Evolutionary conservation across 2,329 filamentous ascomycete species (phyloP).

Genomic region (Phaeophleospora eucalypticola): DNA sequence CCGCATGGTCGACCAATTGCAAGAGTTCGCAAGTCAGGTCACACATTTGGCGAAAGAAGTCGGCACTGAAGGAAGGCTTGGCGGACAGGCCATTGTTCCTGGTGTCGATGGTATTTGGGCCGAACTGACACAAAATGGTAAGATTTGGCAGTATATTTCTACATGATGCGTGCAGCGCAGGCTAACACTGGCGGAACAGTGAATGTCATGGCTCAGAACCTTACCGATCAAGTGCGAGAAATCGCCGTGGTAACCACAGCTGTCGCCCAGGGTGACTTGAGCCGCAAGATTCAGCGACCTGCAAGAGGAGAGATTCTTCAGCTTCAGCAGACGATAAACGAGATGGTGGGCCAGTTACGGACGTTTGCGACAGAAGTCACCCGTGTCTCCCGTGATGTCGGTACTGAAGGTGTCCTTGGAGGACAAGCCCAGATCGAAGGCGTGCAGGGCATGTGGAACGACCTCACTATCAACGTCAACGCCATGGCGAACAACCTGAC

Average conservation of each 20-base stretch:
- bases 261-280: constrained; percentile 88
- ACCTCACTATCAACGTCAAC: constrained; percentile 56
- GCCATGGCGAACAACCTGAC: constrained; percentile 53
- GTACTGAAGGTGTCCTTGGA: constrained; percentile 60
- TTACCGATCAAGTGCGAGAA: constrained; percentile 95
- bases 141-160: too few species aligned
- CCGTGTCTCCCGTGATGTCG: constrained; percentile 61
- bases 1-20: constrained; percentile 97
- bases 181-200: constrained; percentile 49
- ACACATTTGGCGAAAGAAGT: constrained; percentile 92
- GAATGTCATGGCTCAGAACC: constrained; percentile 97
- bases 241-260: constrained; percentile 96
- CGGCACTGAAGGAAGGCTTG: constrained; percentile 89
- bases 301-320: constrained; percentile 92
- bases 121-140: constrained; percentile 68
- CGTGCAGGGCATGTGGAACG: constrained; percentile 64
- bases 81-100: constrained; percentile 88
- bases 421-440: constrained; percentile 62
- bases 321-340: constrained; percentile 81
- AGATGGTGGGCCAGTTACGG: constrained; percentile 64
- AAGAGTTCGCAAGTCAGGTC: constrained; percentile 94
- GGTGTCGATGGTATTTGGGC: constrained; percentile 97
- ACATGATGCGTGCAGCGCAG: too few species aligned
- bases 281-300: constrained; percentile 91
- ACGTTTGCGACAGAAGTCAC: constrained; percentile 63